Percentiles rank a stretch among this genome's conserved stretches.
Evolutionary conservation across 2,329 filamentous ascomycete species (phyloP).

Genomic region (Trichoderma sp.): DNA sequence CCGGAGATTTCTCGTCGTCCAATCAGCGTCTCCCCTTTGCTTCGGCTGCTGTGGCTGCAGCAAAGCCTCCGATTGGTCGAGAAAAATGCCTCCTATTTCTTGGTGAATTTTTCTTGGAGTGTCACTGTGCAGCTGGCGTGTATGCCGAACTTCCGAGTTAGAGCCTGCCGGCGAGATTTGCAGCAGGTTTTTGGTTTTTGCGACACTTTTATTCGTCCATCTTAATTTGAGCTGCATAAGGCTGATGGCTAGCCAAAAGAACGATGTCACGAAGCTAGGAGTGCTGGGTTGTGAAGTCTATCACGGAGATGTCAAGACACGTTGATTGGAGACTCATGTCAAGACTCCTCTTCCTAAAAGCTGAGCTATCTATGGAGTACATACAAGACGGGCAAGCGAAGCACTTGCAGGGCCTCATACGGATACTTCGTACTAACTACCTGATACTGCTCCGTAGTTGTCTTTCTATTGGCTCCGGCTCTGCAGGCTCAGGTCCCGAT

Average conservation of each 20-base stretch:
- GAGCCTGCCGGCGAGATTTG: neutral
- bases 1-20: neutral
- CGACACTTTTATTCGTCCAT: neutral
- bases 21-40: neutral
- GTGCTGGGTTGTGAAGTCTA: neutral
- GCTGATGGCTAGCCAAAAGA: neutral
- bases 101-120: neutral
- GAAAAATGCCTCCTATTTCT: neutral
- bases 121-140: neutral
- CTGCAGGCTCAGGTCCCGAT: neutral
- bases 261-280: neutral
- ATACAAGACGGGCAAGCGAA: neutral
- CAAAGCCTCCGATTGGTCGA: neutral
- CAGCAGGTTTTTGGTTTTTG: neutral
- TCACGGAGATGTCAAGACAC: neutral
- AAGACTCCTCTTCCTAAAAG: neutral
- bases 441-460: neutral
- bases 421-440: neutral
- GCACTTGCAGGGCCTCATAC: neutral
- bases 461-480: neutral
- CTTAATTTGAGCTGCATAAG: neutral
- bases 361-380: neutral
- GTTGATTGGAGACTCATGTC: neutral
- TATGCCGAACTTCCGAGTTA: conserved; percentile 6
- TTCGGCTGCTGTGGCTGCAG: neutral